Percentiles rank a stretch among this genome's conserved stretches.
phyloP scores from a whole-genome alignment of 2,329 filamentous ascomycete species.

The Arthrobotrys entomopaga region DNA sequence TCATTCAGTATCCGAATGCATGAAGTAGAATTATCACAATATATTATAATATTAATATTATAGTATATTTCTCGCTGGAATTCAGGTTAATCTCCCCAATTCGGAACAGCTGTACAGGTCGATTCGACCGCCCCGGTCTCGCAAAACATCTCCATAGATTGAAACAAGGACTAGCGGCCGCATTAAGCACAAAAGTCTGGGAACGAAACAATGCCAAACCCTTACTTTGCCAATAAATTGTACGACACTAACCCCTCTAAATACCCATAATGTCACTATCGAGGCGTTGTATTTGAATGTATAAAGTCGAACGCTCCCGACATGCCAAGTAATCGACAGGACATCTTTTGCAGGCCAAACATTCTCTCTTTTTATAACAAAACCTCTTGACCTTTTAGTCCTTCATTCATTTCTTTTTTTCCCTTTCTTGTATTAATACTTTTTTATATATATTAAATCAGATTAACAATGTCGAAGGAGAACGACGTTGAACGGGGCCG shows the following conservation, averaged over 20 bases:
- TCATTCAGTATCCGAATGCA: slow-evolving; percentile 4
- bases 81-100: slow-evolving; percentile 15
- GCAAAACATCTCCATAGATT: slow-evolving; percentile 26
- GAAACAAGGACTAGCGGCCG: slow-evolving; percentile 15
- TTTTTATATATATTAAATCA: not conserved
- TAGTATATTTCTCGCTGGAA: not conserved
- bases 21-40: slow-evolving; percentile 8
- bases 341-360: slow-evolving; percentile 1
- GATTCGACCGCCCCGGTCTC: slow-evolving; percentile 31
- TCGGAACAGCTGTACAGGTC: slow-evolving; percentile 24
- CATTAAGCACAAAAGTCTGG: not conserved
- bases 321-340: slow-evolving; percentile 28
- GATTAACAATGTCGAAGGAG: not conserved
- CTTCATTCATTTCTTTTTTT: not conserved
- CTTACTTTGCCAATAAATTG: slow-evolving; percentile 5
- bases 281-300: not conserved
- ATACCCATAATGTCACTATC: not conserved
- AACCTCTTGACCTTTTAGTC: slow-evolving; percentile 1
- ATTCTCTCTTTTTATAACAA: slow-evolving; percentile 3
- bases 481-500: slow-evolving; percentile 7
- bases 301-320: slow-evolving; percentile 6
- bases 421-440: not conserved
- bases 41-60: too few species aligned
- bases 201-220: slow-evolving; percentile 22
- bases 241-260: not conserved